Base-by-base conservation (phyloP, 1,284 basidiomycete genomes). In the Puccinia triticina region DNA sequence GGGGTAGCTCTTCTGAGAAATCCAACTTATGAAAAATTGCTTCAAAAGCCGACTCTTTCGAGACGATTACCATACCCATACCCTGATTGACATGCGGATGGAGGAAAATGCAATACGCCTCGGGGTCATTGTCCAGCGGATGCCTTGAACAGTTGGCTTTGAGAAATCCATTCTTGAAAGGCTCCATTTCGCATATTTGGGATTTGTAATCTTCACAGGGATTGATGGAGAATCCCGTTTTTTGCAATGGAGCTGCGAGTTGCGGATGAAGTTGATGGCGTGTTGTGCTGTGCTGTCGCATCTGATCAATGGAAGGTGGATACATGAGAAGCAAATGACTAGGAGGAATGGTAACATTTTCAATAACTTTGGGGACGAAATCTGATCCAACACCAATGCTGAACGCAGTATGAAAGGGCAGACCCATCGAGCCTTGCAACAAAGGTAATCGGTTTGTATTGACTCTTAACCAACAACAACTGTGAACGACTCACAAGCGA, bases 1-100 rank as follows among this genome's bases (percentile, higher is more conserved):
- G 32, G 32, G 32, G 77, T 18, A 46, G 32, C n/a, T 79, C 77
- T 71, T 71, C n/a, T 43, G 64, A 69, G 48, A 79, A 77, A 75
- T 75, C 53, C 32, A 37, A 26, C 26, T 37, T 40, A 26, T 23
- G 73, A 40, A 75, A 26, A 32, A 50, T 75, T 7, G 32, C 50
- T 23, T 57, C 50, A 40, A 75, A 57, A n/a, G 53, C 16, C 16
- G 76, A 43, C 16, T 57, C 37, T 48, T 64, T 64, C 16, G 76
- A n/a, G 26, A 77, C n/a, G 32, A 66, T 53, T 29, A 77, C 76
- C 61, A 77, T 66, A 14, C 76, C 76, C 61, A 34, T 46, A 64
- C 61, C 76, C 26, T 53, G 59, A 43, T 77, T 67, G 16, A 77
- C 21, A 14, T 59, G 46, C 18, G 37, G 29, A 40, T 77, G 67